Base-by-base conservation (phyloP, 768 basidiomycete species). In the Pleurotus salmoneostramineus region DNA sequence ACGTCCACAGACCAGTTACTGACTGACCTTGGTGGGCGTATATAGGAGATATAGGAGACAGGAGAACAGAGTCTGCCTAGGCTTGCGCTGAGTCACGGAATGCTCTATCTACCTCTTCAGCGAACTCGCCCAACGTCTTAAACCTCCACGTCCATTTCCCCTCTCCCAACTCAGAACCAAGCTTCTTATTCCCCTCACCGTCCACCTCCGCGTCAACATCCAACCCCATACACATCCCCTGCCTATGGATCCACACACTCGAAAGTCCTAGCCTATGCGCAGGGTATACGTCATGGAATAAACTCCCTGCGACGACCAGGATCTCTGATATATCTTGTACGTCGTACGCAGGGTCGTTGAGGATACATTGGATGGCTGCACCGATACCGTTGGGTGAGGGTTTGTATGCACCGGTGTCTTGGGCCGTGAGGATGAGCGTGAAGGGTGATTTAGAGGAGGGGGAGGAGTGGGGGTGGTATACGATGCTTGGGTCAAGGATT, bases 401-500 rank as follows among this genome's bases (percentile, higher is more conserved):
- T 66, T 91, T 91, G 71, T 90, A 91, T 36, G 81, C 82, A n/a
- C 82, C 81, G 4, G 82, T 79, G 61, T 88, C 87, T 66, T 91
- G 82, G 4, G 90, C 88, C 6, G 88, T 91, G 63, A 87, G 72
- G 56, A 89, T 73, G 52, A 83, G 75, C 31, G 83, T 80, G 69
- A 91, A 91, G 0, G 83, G 79, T 27, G 87, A 88, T 50, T 73
- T 71, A 5, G 77, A 76, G 33, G 67, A 66, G 4, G 73, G 68
- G 0, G 73, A 74, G 36, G 69, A 65, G 27, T 78, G 76, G 0
- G 71, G 80, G 56, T 79, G 77, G 74, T 79, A 82, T 49, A 72
- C 72, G 40, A 69, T 65, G 60, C 69, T 58, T 5, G 72, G 69
- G 43, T 73, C 69, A 37, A 71, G 62, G 6, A 17, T 45, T 6